Base-by-base conservation (phyloP, 768 basidiomycete genomes). In the Pisolithus albus region DNA sequence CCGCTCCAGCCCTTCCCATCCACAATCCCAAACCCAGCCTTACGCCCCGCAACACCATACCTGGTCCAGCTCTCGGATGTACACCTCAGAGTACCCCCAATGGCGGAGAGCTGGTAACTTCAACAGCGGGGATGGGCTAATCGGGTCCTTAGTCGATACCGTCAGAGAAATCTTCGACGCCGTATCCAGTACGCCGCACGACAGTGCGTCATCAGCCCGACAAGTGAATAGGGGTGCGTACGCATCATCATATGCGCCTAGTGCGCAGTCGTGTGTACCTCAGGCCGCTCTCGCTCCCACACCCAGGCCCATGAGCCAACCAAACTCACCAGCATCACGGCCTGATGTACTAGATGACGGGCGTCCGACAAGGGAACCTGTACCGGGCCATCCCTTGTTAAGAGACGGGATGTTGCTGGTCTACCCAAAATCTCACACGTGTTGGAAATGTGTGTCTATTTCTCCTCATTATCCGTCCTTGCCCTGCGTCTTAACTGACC, bases 331-430 rank as follows among this genome's bases (percentile, higher is more conserved):
- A 4, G 34, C 7, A 5, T 47, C 60, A 18, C 44, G 59, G 0
- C 24, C 57, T 21, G 37, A 40, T 26, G 43, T 58, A 15, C 67
- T 70, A 1, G 75, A 80, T 49, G 83, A 86, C 56, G 77, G 78
- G 0, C 71, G 73, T 2, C 89, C 89, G 0, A 92, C 88, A 1
- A 72, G 64, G 6, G 71, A 62, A 3, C 86, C 89, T 4, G 70
- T 73, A 0, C 76, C 82, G 0, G 90, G 90, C 0, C 85, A 81
- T 57, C 84, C 86, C 0, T 69, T 91, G 4, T 66, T 92, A 50
- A 70, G 71, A 21, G 67, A 79, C 34, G 84, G 84, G 3, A 75
- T 75, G 46, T 63, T 87, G 7, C 70, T 92, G 7, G 81, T 90
- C 0, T 91, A 89, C 59, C 88, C 88, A 0, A 67, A 63, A n/a